Evolutionary conservation across 805 yeast genomes (phyloP).

Genomic region (Zygoascus tannicola): DNA sequence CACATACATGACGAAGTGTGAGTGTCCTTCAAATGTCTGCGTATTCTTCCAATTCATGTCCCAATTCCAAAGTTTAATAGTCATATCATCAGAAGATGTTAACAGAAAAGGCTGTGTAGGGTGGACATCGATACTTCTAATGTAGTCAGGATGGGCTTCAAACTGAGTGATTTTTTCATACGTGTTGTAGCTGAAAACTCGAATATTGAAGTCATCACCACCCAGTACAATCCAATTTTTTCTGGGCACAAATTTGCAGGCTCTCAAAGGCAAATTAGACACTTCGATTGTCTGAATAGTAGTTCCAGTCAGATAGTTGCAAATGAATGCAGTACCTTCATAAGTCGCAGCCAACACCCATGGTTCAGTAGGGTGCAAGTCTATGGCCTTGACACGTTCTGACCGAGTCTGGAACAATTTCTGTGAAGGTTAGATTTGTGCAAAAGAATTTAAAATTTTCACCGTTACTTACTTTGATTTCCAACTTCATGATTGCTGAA

Average conservation of each 20-base stretch:
- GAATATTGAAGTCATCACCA: constrained; percentile 86
- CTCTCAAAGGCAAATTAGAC: constrained; percentile 91
- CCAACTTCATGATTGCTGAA: constrained; percentile 36
- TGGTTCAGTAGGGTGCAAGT: constrained; percentile 96
- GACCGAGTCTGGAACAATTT: constrained; percentile 85
- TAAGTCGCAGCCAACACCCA: constrained; percentile 90
- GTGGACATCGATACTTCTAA: constrained; percentile 87
- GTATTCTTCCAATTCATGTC: constrained; percentile 84
- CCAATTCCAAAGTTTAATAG: constrained; percentile 96
- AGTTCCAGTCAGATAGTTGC: constrained; percentile 82
- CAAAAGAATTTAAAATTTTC: constrained; percentile 21
- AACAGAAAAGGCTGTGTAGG: constrained; percentile 85
- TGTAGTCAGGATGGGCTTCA: constrained; percentile 97
- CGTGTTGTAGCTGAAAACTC: constrained; percentile 92
- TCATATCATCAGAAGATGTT: constrained; percentile 85
- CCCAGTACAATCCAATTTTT: constrained; percentile 97
- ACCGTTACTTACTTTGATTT: constrained; percentile 36
- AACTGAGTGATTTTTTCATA: constrained; percentile 91
- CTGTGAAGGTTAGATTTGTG: constrained; percentile 26
- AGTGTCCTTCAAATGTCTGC: constrained; percentile 91
- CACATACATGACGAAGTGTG: constrained; percentile 88
- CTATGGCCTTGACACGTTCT: constrained; percentile 95
- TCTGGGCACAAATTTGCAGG: constrained; percentile 90
- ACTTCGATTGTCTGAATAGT: constrained; percentile 86
- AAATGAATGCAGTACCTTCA: constrained; percentile 83